phyloP scores from a whole-genome alignment of 2,329 filamentous ascomycete species.

The Arthrobotrys megalospora region DNA sequence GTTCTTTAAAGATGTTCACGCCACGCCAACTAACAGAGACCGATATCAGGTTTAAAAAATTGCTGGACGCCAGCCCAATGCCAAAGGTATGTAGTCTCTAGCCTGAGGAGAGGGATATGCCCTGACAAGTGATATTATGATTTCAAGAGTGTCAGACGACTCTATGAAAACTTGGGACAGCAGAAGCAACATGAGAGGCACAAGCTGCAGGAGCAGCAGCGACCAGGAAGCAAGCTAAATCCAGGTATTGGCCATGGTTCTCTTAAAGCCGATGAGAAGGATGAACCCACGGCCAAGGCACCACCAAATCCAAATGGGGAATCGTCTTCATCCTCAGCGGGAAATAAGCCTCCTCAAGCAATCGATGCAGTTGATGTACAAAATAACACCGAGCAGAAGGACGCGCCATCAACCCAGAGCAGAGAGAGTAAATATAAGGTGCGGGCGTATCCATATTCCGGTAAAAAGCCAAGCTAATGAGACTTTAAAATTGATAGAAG shows the following conservation, averaged over 20 bases:
- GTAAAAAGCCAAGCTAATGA: background rate
- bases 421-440: background rate
- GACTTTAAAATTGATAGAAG: background rate
- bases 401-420: background rate
- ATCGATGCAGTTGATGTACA: background rate
- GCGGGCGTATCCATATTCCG: background rate
- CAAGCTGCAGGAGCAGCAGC: background rate
- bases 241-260: background rate
- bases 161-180: constrained; percentile 33
- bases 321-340: background rate
- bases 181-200: constrained; percentile 1
- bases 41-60: constrained; percentile 43
- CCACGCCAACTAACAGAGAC: constrained; percentile 31
- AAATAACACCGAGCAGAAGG: background rate
- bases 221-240: background rate
- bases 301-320: background rate
- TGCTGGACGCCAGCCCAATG: constrained; percentile 46
- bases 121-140: background rate
- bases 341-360: background rate
- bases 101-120: background rate
- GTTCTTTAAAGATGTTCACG: constrained; percentile 17
- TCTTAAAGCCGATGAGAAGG: background rate
- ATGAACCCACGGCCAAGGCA: no score
- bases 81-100: constrained; percentile 29
- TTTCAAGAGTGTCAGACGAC: constrained; percentile 25